phyloP scores from a whole-genome alignment of 2,329 filamentous ascomycete genomes.

The Nectriaceae sp. region DNA sequence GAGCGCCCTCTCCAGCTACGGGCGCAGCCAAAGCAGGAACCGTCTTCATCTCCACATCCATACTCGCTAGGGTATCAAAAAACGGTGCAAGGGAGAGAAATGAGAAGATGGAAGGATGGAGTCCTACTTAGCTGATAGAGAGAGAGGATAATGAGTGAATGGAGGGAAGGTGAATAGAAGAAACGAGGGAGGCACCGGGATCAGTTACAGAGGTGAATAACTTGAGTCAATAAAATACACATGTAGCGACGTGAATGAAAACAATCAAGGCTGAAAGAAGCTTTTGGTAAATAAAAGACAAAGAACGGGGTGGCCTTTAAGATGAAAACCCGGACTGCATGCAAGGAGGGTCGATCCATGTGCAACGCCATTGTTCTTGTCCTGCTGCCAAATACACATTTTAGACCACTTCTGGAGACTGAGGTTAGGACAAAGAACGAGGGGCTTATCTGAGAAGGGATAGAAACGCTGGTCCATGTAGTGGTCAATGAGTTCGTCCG shows the following conservation, averaged over 20 bases:
- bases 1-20: background rate
- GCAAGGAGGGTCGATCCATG: conserved; percentile 1
- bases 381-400: conserved; percentile 1
- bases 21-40: background rate
- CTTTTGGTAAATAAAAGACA: background rate
- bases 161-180: background rate
- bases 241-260: background rate
- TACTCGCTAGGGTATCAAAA: conserved; percentile 5
- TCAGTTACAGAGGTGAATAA: no score
- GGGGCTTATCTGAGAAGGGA: background rate
- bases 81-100: background rate
- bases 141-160: background rate
- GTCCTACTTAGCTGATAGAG: background rate
- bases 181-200: no score
- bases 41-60: background rate
- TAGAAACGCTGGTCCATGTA: no score
- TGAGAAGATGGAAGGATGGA: background rate
- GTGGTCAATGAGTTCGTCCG: background rate
- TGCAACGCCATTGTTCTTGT: conserved; percentile 18
- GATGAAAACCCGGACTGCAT: background rate
- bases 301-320: background rate
- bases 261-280: background rate
- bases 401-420: background rate
- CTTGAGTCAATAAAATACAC: no score
- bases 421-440: conserved; percentile 9